A percentile compares a stretch with the other conserved stretches of the same genome.
phyloP scores from a whole-genome alignment of 768 basidiomycete species.

The Naganishia randhawae region DNA sequence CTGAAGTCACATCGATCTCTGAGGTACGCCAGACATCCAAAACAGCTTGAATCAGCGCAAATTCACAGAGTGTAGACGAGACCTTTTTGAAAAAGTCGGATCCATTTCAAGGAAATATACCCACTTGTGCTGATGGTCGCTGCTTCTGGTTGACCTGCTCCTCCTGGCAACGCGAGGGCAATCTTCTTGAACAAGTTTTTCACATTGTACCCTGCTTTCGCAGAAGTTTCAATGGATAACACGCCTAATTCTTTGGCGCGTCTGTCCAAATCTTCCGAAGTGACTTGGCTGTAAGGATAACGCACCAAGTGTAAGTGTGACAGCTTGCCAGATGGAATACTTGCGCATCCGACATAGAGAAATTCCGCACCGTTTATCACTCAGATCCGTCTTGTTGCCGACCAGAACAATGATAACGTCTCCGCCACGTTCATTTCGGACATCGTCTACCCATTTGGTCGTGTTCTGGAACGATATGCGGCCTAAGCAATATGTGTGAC shows the following conservation, averaged over 20 bases:
- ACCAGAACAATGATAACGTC: conserved; percentile 98
- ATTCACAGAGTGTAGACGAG: too few species aligned
- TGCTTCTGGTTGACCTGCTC: conserved; percentile 67
- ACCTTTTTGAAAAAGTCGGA: too few species aligned
- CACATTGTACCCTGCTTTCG: conserved; percentile 98
- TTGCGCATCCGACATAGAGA: too few species aligned
- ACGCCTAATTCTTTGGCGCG: conserved; percentile 85
- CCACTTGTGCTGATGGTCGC: conserved; percentile 45
- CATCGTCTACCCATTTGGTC: conserved; percentile 99
- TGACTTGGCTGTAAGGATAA: conserved; percentile 85
- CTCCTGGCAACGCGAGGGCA: conserved; percentile 93
- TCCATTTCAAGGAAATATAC: background rate
- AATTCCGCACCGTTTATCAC: conserved; percentile 86
- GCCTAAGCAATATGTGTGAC: conserved; percentile 58
- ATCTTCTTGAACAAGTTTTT: conserved; percentile 99
- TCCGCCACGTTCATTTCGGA: conserved; percentile 90
- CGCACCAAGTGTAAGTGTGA: too few species aligned
- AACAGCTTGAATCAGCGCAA: too few species aligned
- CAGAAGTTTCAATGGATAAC: conserved; percentile 99
- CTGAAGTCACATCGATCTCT: conserved; percentile 91
- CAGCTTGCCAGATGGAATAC: too few species aligned
- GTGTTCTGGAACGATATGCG: conserved; percentile 98
- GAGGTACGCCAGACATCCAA: conserved; percentile 11
- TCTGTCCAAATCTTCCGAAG: conserved; percentile 89
- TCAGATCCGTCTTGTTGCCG: conserved; percentile 97